These are phyloP conservation scores for Lichtheimia hyalospora DNA, from an alignment of 371 early-diverging fungal genomes.

Conservation along the genomic window DNA sequence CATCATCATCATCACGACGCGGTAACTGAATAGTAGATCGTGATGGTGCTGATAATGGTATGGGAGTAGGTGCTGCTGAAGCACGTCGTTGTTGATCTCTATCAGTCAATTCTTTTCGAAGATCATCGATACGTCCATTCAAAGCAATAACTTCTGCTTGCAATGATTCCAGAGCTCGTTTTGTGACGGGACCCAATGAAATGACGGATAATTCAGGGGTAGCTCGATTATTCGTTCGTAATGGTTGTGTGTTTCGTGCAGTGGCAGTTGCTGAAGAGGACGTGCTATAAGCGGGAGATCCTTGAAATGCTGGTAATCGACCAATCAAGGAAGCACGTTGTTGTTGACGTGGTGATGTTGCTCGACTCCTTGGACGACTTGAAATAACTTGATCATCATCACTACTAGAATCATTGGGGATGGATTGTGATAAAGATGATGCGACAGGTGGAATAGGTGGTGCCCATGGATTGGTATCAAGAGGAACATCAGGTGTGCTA, in stretches of 20 bases:
- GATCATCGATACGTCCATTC: slow-evolving; percentile 48
- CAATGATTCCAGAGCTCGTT: slow-evolving; percentile 45
- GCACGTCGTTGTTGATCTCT: slow-evolving; percentile 19
- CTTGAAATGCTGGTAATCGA: slow-evolving; percentile 8
- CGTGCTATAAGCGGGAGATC: slow-evolving; percentile 24
- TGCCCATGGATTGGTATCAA: slow-evolving; percentile 25
- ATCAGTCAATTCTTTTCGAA: slow-evolving; percentile 29
- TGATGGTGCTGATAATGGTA: background rate
- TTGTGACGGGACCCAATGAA: slow-evolving; percentile 42
- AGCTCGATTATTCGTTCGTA: slow-evolving; percentile 3
- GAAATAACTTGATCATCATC: slow-evolving; percentile 1
- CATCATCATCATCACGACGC: background rate
- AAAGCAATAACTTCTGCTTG: slow-evolving; percentile 49
- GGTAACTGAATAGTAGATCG: background rate
- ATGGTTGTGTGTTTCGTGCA: slow-evolving; percentile 9
- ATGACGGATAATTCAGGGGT: slow-evolving; percentile 19
- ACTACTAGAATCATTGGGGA: background rate
- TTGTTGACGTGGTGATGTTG: slow-evolving; percentile 1
- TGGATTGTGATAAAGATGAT: background rate
- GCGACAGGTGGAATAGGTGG: background rate
- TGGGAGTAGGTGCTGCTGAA: background rate
- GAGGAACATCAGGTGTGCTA: background rate
- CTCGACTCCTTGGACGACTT: background rate
- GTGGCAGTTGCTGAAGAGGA: slow-evolving; percentile 45
- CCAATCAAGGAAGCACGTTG: background rate